Base-by-base conservation (phyloP, 331 rosid species). In the Malus hybrid region DNA sequence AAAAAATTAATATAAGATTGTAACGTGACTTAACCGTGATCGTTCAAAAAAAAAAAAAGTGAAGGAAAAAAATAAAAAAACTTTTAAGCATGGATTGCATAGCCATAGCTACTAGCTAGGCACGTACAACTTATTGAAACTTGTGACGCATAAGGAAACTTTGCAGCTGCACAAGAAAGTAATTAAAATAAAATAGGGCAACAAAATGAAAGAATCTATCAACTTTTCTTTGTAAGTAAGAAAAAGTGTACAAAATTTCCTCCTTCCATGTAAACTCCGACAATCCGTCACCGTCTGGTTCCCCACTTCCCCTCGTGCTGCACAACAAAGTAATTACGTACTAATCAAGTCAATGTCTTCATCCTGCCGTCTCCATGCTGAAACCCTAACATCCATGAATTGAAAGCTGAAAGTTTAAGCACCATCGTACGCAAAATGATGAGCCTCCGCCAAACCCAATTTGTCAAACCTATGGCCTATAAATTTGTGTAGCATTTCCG, bases 401-500 rank as follows among this genome's bases (percentile, higher is more conserved):
- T 4, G 5, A 59, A 71, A 57, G 63, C 60, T 73, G 57, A 36
- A 59, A 15, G 31, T 59, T 28, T 13, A 12, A 31, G 65, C 10
- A 16, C 39, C 31, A 18, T 28, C 34, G 68, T 73, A 73, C 33
- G 9, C 76, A 36, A 73, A 57, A 55, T 59, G 76, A 64, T 64
- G 42, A 32, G 7, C 31, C 28, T 2, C 16, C 10, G 11, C 34
- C n/a, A 27, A 62, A 7, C 46, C 33, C 54, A 36, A 57, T 36
- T n/a, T 33, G 67, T 65, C 67, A 55, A 33, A 54, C 50, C 16
- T 34, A 52, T 1, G 36, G 31, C 66, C 27, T 24, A 10, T 6
- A 24, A 20, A 27, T 70, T 19, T 11, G 72, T 34, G 75, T 63
- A 14, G 64, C 18, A 57, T 81, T 73, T 72, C 79, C n/a, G 39